phyloP scores from a whole-genome alignment of 2,329 filamentous ascomycete genomes.

The Coniochaeta hoffmannii region DNA sequence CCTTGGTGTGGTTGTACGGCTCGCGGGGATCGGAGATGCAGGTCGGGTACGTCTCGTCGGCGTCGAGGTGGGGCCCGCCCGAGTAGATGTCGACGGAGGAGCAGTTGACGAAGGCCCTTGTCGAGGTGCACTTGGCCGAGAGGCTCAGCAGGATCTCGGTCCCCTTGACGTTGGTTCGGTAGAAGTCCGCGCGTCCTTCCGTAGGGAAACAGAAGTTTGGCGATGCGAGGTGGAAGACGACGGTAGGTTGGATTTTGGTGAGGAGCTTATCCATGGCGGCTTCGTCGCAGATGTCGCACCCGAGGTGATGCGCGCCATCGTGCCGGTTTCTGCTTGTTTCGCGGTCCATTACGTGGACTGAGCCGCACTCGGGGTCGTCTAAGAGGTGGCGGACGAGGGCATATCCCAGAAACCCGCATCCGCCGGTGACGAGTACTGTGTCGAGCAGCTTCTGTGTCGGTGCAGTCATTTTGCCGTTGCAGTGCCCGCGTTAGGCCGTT shows the following conservation, averaged over 20 bases:
- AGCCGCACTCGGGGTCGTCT: slow-evolving; percentile 11
- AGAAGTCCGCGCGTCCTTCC: slow-evolving; percentile 10
- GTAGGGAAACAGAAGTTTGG: slow-evolving; percentile 17
- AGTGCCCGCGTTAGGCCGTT: too few species aligned
- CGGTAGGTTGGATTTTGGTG: slow-evolving; percentile 14
- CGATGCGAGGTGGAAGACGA: slow-evolving; percentile 25
- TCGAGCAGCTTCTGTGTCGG: too few species aligned
- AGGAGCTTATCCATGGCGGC: slow-evolving; percentile 13
- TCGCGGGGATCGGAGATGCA: slow-evolving; percentile 4
- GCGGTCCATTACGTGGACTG: slow-evolving; percentile 22
- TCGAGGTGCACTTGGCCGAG: slow-evolving; percentile 11
- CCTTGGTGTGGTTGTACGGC: slow-evolving; percentile 23
- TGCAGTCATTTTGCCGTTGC: too few species aligned
- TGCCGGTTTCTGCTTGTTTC: slow-evolving; percentile 16
- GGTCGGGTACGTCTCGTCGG: slow-evolving; percentile 15
- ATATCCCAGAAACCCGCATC: slow-evolving; percentile 25
- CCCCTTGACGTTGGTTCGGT: slow-evolving; percentile 22
- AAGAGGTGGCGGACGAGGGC: slow-evolving; percentile 21
- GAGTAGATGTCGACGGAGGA: slow-evolving; percentile 21
- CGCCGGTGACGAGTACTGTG: slow-evolving; percentile 21
- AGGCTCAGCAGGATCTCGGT: slow-evolving; percentile 19
- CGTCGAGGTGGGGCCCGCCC: slow-evolving; percentile 14
- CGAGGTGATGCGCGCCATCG: slow-evolving; percentile 15
- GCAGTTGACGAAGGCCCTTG: slow-evolving; percentile 24
- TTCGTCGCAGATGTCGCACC: slow-evolving; percentile 18